Evolutionary conservation across 2,329 filamentous ascomycete genomes (phyloP).

Genomic region (Stromatinia cepivora): DNA sequence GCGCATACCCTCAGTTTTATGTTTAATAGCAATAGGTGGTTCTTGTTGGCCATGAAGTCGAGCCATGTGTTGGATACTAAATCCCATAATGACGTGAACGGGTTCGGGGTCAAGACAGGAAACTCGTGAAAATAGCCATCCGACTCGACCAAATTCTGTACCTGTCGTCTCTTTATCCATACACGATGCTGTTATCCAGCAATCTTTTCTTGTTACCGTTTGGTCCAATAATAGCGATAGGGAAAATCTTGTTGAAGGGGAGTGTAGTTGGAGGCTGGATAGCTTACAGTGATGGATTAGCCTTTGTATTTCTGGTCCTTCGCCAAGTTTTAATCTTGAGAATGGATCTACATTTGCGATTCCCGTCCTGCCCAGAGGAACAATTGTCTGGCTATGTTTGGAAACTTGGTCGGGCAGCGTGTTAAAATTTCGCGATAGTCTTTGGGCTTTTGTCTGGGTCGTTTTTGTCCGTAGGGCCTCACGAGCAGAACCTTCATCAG

Average conservation of each 20-base stretch:
- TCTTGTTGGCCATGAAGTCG: conserved; percentile 11
- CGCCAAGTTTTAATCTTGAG: neutral
- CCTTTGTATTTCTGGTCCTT: neutral
- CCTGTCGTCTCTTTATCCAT: conserved; percentile 13
- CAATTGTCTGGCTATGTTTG: neutral
- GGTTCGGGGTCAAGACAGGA: neutral
- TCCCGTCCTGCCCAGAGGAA: neutral
- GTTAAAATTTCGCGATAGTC: neutral
- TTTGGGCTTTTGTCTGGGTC: neutral
- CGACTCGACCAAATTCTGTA: neutral
- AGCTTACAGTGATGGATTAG: conserved; percentile 16
- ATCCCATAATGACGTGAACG: neutral
- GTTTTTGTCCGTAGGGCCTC: neutral
- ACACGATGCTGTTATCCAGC: conserved; percentile 6
- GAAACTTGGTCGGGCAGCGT: too few species aligned
- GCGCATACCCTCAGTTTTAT: conserved; percentile 10
- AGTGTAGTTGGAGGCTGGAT: neutral
- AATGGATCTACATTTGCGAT: conserved; percentile 12
- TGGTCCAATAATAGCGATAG: neutral
- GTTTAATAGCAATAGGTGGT: neutral
- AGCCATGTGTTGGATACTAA: conserved; percentile 7
- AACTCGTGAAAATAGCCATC: conserved; percentile 16
- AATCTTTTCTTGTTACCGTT: neutral
- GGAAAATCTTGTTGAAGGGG: neutral
- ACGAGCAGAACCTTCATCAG: neutral